phyloP scores from a whole-genome alignment of 176 grass and related monocot genomes.

The Carex cristatella region DNA sequence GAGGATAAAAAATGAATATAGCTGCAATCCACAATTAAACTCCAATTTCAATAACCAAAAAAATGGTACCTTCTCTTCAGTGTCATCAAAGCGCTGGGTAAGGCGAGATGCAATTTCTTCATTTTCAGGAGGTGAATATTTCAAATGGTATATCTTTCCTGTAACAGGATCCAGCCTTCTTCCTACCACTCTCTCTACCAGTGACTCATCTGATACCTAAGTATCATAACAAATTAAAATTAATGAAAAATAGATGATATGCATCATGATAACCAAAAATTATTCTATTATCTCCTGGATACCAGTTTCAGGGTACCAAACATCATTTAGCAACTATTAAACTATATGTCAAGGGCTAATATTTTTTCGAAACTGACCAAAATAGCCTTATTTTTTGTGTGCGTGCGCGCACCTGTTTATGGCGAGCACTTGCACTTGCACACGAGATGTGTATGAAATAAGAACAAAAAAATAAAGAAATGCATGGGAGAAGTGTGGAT shows the following conservation, averaged over 20 bases:
- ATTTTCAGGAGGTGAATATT: slow-evolving; percentile 90
- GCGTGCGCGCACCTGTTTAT: not conserved
- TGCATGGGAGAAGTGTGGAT: not conserved
- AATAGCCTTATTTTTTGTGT: not conserved
- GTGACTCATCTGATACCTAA: slow-evolving; percentile 72
- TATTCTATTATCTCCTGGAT: not conserved
- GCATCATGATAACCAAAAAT: not conserved
- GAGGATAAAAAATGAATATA: not conserved
- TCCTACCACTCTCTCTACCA: slow-evolving; percentile 93
- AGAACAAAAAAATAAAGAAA: not conserved
- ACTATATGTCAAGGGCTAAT: not conserved
- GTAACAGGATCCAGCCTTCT: slow-evolving; percentile 82
- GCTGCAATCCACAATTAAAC: not conserved
- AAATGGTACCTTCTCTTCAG: slow-evolving; percentile 83
- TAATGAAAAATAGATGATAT: not conserved
- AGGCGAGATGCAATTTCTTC: slow-evolving; percentile 90
- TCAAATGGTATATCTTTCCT: slow-evolving; percentile 96
- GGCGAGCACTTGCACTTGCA: not conserved
- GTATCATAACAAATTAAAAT: not conserved
- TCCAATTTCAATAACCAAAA: slow-evolving; percentile 3
- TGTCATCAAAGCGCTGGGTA: slow-evolving; percentile 91
- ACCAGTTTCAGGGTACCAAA: not conserved
- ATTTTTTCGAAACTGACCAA: not conserved
- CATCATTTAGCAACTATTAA: not conserved
- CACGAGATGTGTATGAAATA: not conserved